Evolutionary conservation across 1,284 basidiomycete genomes (phyloP), one percentile per base, ranked within the genome.

Genomic region (Melampsora americana): DNA sequence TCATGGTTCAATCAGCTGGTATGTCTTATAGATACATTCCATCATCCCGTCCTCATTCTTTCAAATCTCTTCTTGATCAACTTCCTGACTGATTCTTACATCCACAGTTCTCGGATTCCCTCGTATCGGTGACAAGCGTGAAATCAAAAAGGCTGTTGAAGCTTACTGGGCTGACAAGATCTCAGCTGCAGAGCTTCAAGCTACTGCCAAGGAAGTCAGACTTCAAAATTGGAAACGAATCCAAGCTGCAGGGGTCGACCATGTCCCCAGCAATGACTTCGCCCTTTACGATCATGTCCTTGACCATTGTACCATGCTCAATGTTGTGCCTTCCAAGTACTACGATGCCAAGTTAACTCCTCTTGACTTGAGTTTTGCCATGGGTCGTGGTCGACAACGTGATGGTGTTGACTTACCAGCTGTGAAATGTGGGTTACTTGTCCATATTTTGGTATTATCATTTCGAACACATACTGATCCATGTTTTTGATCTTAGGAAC

Each of bases 221-320:
- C 92, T 94, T 86, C 85, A 88, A 81, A 93, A 89, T 87, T 99
- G 95, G 94, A 89, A 89, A 80, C 88, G 86, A 81, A 88, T 98
- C 85, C 93, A 96, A 87, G 86, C 87, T 77, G 88, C 90, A 80
- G 92, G 93, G 78, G 95, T 99, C 78, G 92, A 96, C 83, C 87
- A 90, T 82, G 87, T 99, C 84, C 94, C 96, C 77, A 97, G 94
- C 82, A 95, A 95, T 83, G 95, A 98, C 83, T 99, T 98, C 85
- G 92, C 95, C 62, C 90, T 99, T 80, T 99, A 99, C 85, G 96
- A 99, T 86, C 94, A 97, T 84, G 93, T 99, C 82, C 90, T 99
- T 81, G 96, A 99, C 86, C 92, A 95, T 85, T 95, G 94, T 79
- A 89, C 90, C 82, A 91, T 92, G 77, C 96, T 99, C 88, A 96